Percentiles rank a stretch among this genome's conserved stretches.
Evolutionary conservation across 192 early-diverging fungal species (phyloP).

Genomic region (Nowakowskiella sp.): DNA sequence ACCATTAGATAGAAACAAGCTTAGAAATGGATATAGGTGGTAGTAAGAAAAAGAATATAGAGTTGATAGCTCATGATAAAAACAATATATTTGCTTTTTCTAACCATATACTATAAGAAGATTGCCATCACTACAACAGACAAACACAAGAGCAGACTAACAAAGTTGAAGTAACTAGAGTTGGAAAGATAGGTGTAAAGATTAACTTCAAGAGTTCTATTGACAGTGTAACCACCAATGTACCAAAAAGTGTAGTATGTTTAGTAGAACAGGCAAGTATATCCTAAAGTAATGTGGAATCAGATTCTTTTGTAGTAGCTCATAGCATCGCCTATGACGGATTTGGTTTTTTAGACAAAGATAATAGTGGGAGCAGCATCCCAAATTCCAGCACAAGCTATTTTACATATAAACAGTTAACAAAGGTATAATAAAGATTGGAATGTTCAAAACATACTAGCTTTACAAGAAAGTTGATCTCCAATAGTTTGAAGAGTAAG

Average conservation of each 20-base stretch:
- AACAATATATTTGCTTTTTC: constrained; percentile 1
- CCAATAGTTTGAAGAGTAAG: background rate
- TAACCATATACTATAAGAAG: constrained; percentile 7
- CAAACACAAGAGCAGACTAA: constrained; percentile 10
- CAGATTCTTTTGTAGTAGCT: constrained; percentile 6
- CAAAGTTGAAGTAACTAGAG: constrained; percentile 7
- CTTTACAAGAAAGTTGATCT: too few relatives aligned
- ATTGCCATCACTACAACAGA: constrained; percentile 7
- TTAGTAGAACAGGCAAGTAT: background rate
- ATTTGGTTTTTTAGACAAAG: constrained; percentile 9
- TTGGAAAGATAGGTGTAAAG: background rate
- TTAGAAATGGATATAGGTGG: background rate
- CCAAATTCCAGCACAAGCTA: constrained; percentile 12
- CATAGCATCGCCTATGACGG: constrained; percentile 3
- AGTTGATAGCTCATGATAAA: constrained; percentile 20
- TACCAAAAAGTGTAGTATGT: constrained; percentile 13
- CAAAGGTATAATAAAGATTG: too few relatives aligned
- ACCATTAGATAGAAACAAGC: too few relatives aligned
- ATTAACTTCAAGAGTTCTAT: background rate
- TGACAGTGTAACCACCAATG: constrained; percentile 2
- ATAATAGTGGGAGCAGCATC: constrained; percentile 6
- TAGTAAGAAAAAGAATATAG: constrained; percentile 8
- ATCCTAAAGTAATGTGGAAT: constrained; percentile 13
- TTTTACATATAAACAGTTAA: background rate
- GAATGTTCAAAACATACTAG: too few relatives aligned